Base-by-base conservation (phyloP, 2,329 filamentous ascomycete species). In the Phaeoacremonium minimum region DNA sequence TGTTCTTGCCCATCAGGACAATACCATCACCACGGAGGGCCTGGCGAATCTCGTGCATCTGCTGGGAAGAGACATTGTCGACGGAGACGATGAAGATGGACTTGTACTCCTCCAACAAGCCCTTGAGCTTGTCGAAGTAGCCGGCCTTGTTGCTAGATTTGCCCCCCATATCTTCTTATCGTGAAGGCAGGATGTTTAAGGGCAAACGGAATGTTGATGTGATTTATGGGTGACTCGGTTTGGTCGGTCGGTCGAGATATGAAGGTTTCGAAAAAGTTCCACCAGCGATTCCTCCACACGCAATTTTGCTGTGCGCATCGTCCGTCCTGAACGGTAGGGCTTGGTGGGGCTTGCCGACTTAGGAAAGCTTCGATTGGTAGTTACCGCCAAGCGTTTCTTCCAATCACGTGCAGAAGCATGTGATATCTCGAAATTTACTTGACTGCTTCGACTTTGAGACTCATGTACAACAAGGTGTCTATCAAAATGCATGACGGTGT, bases 61-160 rank as follows among this genome's bases (percentile, higher is more conserved):
- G 94, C 83, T 98, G 93, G 57, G 93, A 98, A 71, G 85, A 88
- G 83, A 98, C 93, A 98, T 97, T 98, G 88, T 97, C 87, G 65
- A 91, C 85, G 64, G 82, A 64, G 69, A 95, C 90, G 70, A 98
- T 90, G 87, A 98, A 97, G 77, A 97, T 86, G 63, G 86, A 91
- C 69, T 81, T 82, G 85, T 94, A 97, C 69, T 89, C 84, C 77
- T 97, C 87, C 69, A 98, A 85, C 69, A 97, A 83, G 71, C 69
- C 70, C 85, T 96, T 95, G 69, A 98, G 89, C 89, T 97, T 97
- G 72, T 96, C 91, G 80, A 98, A 98, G 83, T 98, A 95, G 60
- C 67, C 86, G 69, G 87, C 80, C 83, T 97, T 98, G 83, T 84
- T 90, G 63, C 76, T 79, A 61, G 86, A 78, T 78, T 87, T 96